Evolutionary conservation across 2,329 filamentous ascomycete species (phyloP), one percentile per base, ranked within the genome.

Genomic region (Sordariomycetes sp.): DNA sequence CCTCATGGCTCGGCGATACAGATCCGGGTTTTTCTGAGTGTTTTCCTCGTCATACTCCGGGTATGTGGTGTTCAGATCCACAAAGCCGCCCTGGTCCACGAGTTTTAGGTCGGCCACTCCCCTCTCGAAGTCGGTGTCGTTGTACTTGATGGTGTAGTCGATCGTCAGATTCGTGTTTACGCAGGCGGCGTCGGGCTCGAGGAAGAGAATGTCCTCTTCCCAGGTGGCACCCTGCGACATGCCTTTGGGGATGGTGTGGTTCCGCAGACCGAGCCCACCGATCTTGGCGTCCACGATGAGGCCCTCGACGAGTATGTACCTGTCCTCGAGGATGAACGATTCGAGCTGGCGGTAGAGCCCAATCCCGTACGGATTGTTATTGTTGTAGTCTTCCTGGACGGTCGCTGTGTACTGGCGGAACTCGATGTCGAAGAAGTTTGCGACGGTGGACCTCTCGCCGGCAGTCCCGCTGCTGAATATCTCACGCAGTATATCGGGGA

Each of bases 201-300:
- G 61, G 61, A 76, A 79, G 0, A 79, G 69, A 5, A 79, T 53
- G 58, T 79, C 75, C 59, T 80, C 77, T 0, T 66, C 65, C 76
- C 76, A 79, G 1, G 63, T 66, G 7, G 67, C 72, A 0, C 76
- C 76, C 48, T 67, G 68, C 1, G 60, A 32, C 1, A 69, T 60
- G 0, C 63, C 64, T 0, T 61, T 50, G 1, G 76, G 76, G 0
- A 69, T 59, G 0, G 70, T 76, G 59, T 77, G 75, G 60, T 77
- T 77, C 25, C 76, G 69, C 11, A 78, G 72, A 0, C 75, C 76
- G 22, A 78, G 66, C 0, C 74, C 73, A 0, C 75, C 75, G 20
- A 65, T 66, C 25, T 65, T 62, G 25, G 68, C 69, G 59, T 78
- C 74, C 0, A 77, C 70, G 8, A 78, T 63, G 3, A 78, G 64